These are phyloP conservation scores for Kodamaea sp. DNA, from an alignment of 1,139 yeast genomes.

Conservation along the genomic window DNA sequence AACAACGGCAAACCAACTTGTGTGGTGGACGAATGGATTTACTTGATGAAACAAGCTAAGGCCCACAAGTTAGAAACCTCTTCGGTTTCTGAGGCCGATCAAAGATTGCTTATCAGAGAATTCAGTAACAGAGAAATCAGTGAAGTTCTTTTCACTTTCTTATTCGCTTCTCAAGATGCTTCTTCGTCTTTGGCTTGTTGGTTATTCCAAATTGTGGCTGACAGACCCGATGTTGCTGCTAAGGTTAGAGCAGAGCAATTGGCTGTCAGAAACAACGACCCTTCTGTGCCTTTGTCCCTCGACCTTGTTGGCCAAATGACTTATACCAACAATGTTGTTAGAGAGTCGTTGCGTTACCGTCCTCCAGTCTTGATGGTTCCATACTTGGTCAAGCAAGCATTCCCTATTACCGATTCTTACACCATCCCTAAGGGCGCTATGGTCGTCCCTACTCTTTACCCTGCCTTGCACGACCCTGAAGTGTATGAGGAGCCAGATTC, in stretches of 20 bases:
- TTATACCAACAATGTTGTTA: slow-evolving; percentile 86
- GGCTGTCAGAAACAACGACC: slow-evolving; percentile 76
- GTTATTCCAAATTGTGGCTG: slow-evolving; percentile 95
- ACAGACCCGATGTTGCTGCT: slow-evolving; percentile 83
- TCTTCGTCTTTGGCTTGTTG: slow-evolving; percentile 97
- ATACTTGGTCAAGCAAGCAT: slow-evolving; percentile 81
- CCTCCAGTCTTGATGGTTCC: slow-evolving; percentile 99
- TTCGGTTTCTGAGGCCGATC: slow-evolving; percentile 34
- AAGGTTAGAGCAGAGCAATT: slow-evolving; percentile 92
- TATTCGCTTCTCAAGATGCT: slow-evolving; percentile 98
- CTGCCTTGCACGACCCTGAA: slow-evolving; percentile 95
- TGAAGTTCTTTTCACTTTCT: slow-evolving; percentile 92
- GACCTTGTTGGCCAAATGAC: slow-evolving; percentile 82
- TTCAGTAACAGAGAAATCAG: slow-evolving; percentile 90
- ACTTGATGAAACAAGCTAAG: slow-evolving; percentile 76
- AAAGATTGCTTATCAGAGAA: slow-evolving; percentile 69
- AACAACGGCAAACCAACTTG: slow-evolving; percentile 80
- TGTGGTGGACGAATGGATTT: slow-evolving; percentile 95
- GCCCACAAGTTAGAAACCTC: slow-evolving; percentile 41
- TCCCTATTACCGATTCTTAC: slow-evolving; percentile 80
- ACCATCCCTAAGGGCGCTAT: slow-evolving; percentile 96
- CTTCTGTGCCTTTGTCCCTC: slow-evolving; percentile 57
- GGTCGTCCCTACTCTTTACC: slow-evolving; percentile 94
- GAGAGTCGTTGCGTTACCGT: slow-evolving; percentile 88
- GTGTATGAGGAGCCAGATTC: slow-evolving; percentile 92